Percentiles rank a stretch among this genome's conserved stretches.
phyloP scores from a whole-genome alignment of 768 basidiomycete genomes.

The Favolaschia claudopus region DNA sequence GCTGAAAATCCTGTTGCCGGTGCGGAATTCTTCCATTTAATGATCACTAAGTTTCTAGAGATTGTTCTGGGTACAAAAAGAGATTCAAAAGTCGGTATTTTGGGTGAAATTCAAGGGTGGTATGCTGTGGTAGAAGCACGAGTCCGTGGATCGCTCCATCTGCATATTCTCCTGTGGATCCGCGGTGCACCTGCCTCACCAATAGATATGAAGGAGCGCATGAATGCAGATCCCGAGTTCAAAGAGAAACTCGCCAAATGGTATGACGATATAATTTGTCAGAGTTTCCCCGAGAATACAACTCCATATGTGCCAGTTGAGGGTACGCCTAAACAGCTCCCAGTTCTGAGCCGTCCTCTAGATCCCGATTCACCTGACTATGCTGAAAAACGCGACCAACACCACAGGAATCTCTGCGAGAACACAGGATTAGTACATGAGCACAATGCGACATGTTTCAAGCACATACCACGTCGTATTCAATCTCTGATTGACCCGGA shows the following conservation, averaged over 20 bases:
- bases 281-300: no score
- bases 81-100: constrained; percentile 26
- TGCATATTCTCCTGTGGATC: constrained; percentile 33
- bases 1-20: no score
- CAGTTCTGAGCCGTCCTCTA: no score
- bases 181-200: no score
- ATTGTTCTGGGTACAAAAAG: constrained; percentile 28
- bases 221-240: background rate
- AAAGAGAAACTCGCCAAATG: background rate
- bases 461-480: no score
- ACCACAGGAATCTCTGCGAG: constrained; percentile 11
- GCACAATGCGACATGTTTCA: no score
- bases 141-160: constrained; percentile 32
- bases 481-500: background rate
- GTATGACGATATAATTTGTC: constrained; percentile 1
- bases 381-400: background rate
- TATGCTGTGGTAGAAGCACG: constrained; percentile 34
- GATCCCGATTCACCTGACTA: background rate
- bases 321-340: no score
- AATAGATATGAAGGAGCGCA: no score
- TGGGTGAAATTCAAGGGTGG: constrained; percentile 30
- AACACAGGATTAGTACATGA: constrained; percentile 5
- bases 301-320: no score
- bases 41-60: constrained; percentile 27
- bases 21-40: constrained; percentile 41